Percentiles rank a stretch among this genome's conserved stretches.
Evolutionary conservation across 768 basidiomycete species (phyloP).

Genomic region (Coprinopsis marcescibilis): DNA sequence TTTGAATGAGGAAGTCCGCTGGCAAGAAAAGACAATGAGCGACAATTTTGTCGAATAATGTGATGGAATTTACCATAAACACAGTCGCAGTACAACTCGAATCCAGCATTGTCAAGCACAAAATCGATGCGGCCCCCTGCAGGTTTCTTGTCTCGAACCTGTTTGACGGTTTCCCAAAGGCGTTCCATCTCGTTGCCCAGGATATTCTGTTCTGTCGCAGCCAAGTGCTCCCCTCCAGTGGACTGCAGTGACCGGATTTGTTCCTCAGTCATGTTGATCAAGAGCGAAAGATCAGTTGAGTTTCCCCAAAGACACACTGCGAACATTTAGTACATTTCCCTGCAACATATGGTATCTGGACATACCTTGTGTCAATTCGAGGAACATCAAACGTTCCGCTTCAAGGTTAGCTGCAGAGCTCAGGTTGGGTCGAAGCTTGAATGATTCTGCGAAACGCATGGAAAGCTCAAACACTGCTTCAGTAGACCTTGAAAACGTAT

Average conservation of each 20-base stretch:
- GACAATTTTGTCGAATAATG: neutral
- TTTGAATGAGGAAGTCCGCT: slow-evolving; percentile 93
- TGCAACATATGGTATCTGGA: slow-evolving; percentile 7
- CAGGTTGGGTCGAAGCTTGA: slow-evolving; percentile 50
- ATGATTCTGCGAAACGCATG: slow-evolving; percentile 84
- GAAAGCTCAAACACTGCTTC: slow-evolving; percentile 95
- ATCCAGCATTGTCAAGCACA: slow-evolving; percentile 82
- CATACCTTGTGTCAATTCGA: slow-evolving; percentile 86
- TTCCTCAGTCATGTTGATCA: slow-evolving; percentile 97
- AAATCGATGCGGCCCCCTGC: slow-evolving; percentile 76
- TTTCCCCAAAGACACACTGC: slow-evolving; percentile 95
- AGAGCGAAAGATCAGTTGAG: slow-evolving; percentile 88
- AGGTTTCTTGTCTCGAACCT: slow-evolving; percentile 61
- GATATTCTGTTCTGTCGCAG: slow-evolving; percentile 95
- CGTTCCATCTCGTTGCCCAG: slow-evolving; percentile 74
- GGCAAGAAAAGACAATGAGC: slow-evolving; percentile 7
- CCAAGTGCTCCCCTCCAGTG: slow-evolving; percentile 91
- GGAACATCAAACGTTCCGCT: slow-evolving; percentile 79
- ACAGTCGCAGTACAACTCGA: slow-evolving; percentile 84
- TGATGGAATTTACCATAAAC: slow-evolving; percentile 61
- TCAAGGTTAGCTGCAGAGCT: slow-evolving; percentile 55
- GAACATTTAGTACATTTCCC: too few species aligned
- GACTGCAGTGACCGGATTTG: slow-evolving; percentile 96
- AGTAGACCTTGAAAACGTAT: slow-evolving; percentile 88
- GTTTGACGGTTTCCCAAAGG: slow-evolving; percentile 71